These are phyloP conservation scores for Amanita inopinata DNA, from an alignment of 768 basidiomycete species.

Conservation along the genomic window DNA sequence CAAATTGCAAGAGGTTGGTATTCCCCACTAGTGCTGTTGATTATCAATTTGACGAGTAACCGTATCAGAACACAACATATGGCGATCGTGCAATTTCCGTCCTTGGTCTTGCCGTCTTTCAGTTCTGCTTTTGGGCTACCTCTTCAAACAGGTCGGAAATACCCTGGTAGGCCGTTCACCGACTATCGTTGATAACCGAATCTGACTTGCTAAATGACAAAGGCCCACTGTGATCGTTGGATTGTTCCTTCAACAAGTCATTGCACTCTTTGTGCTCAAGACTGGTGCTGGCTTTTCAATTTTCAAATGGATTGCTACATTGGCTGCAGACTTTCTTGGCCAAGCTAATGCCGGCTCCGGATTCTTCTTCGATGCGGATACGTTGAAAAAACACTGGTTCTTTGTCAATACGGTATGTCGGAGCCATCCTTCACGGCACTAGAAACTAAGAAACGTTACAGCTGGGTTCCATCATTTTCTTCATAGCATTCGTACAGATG, in stretches of 20 bases:
- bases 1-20: conserved; percentile 41
- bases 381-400: conserved; percentile 68
- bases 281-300: conserved; percentile 71
- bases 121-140: conserved; percentile 59
- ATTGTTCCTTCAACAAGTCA: conserved; percentile 72
- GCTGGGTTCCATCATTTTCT: conserved; percentile 82
- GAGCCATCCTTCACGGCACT: conserved; percentile 1
- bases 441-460: conserved; percentile 18
- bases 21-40: conserved; percentile 7
- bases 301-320: conserved; percentile 74
- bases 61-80: conserved; percentile 38
- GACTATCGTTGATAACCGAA: not conserved
- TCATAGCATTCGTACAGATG: conserved; percentile 90
- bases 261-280: conserved; percentile 88
- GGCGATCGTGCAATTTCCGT: conserved; percentile 78
- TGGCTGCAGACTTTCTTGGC: conserved; percentile 72
- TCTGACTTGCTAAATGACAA: not conserved
- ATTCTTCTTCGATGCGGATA: conserved; percentile 75
- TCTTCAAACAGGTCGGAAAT: conserved; percentile 56
- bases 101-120: conserved; percentile 72
- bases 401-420: conserved; percentile 64
- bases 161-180: conserved; percentile 46
- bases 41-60: conserved; percentile 11
- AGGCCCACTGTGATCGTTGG: conserved; percentile 88
- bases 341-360: conserved; percentile 59